Conservation (phyloP, 352 stramenopile species). For the Blastocystis sp. region DNA sequence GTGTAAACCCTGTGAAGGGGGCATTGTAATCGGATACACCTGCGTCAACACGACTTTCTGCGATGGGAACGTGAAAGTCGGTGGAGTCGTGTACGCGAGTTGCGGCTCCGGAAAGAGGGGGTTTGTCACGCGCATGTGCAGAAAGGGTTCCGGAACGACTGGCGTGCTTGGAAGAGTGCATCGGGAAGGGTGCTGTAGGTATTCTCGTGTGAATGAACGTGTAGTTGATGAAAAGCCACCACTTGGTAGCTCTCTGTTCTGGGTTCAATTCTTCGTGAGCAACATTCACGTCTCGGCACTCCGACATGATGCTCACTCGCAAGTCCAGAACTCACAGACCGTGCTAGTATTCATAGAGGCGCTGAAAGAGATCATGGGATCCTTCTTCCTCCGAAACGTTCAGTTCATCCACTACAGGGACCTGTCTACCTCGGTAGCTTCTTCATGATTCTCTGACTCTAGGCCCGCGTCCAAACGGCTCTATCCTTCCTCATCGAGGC, state of each 20-base stretch:
- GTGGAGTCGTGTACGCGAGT: not conserved
- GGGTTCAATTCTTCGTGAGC: not conserved
- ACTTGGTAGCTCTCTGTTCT: not conserved
- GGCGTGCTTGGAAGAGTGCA: not conserved
- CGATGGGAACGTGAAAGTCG: not conserved
- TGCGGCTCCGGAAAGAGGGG: not conserved
- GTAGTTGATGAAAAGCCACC: not conserved
- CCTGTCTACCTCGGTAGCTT: not conserved
- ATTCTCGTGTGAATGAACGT: not conserved
- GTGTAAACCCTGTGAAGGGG: not conserved
- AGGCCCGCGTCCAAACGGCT: not conserved
- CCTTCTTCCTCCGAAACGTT: not conserved
- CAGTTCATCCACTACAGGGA: not conserved
- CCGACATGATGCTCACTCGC: not conserved
- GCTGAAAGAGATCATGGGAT: not conserved
- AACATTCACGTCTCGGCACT: slow-evolving; percentile 11
- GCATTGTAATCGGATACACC: not conserved
- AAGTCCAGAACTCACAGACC: not conserved
- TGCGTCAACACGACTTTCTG: slow-evolving; percentile 2
- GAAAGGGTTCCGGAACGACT: not conserved
- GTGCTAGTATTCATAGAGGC: not conserved
- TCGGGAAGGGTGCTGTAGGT: slow-evolving; percentile 28
- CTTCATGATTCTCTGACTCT: not conserved
- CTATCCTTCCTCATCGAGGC: not conserved
- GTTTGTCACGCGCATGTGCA: slow-evolving; percentile 11